Evolutionary conservation across 2,329 filamentous ascomycete species (phyloP).

Genomic region (Colletotrichum sp.): DNA sequence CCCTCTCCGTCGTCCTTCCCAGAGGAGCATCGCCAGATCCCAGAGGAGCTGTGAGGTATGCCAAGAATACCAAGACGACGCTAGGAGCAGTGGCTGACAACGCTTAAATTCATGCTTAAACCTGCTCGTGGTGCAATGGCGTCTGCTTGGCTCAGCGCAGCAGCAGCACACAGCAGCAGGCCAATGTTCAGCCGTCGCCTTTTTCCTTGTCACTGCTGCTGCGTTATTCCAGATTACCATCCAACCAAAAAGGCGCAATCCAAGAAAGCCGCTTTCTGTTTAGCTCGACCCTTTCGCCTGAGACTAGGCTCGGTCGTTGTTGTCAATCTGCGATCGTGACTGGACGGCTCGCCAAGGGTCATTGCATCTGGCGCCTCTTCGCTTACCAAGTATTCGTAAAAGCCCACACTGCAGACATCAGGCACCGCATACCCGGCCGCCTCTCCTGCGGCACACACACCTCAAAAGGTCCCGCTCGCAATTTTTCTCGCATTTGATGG

Average conservation of each 20-base stretch:
- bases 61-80: conserved; percentile 38
- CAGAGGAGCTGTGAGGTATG: conserved; percentile 29
- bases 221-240: background rate
- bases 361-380: background rate
- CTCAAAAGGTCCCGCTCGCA: background rate
- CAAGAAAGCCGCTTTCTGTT: background rate
- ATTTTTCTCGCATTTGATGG: background rate
- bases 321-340: background rate
- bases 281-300: background rate
- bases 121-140: conserved; percentile 21
- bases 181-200: background rate
- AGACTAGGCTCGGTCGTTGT: conserved; percentile 6
- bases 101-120: conserved; percentile 59
- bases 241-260: background rate
- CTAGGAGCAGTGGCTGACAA: conserved; percentile 43
- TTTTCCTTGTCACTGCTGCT: background rate
- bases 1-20: background rate
- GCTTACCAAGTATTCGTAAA: background rate
- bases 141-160: background rate
- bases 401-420: background rate
- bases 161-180: background rate
- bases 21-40: conserved; percentile 8
- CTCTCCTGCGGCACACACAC: background rate
- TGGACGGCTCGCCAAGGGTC: background rate
- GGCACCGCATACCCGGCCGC: background rate